These are phyloP conservation scores for Diplodia intermedia DNA, from an alignment of 2,329 filamentous ascomycete species.

Conservation along the genomic window DNA sequence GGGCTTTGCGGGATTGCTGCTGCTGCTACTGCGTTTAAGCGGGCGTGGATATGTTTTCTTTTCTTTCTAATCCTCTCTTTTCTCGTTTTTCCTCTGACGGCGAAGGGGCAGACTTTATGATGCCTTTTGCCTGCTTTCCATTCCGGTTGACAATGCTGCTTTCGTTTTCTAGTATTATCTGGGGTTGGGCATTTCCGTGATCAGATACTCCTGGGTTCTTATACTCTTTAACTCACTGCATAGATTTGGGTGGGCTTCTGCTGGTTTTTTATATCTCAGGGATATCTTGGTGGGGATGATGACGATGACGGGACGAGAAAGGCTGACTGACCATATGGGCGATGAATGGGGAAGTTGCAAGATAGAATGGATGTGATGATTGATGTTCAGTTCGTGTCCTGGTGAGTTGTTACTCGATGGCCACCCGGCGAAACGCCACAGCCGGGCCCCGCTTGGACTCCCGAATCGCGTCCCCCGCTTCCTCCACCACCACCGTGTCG, in stretches of 20 bases:
- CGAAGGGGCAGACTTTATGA: background rate
- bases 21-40: conserved; percentile 26
- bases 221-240: background rate
- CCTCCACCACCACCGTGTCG: background rate
- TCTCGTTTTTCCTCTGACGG: background rate
- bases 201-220: background rate
- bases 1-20: background rate
- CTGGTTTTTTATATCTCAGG: background rate
- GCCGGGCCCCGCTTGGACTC: background rate
- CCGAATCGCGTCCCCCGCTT: background rate
- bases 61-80: background rate
- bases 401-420: too few species aligned
- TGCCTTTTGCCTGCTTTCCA: background rate
- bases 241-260: background rate
- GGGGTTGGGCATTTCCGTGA: background rate
- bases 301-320: background rate
- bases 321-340: too few species aligned
- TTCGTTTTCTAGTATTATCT: background rate
- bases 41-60: background rate
- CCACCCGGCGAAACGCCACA: conserved; percentile 2
- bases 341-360: background rate
- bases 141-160: background rate
- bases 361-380: background rate
- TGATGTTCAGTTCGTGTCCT: background rate
- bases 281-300: background rate